Conservation (phyloP, 768 basidiomycete genomes). For the Rhizopogon rudus region DNA sequence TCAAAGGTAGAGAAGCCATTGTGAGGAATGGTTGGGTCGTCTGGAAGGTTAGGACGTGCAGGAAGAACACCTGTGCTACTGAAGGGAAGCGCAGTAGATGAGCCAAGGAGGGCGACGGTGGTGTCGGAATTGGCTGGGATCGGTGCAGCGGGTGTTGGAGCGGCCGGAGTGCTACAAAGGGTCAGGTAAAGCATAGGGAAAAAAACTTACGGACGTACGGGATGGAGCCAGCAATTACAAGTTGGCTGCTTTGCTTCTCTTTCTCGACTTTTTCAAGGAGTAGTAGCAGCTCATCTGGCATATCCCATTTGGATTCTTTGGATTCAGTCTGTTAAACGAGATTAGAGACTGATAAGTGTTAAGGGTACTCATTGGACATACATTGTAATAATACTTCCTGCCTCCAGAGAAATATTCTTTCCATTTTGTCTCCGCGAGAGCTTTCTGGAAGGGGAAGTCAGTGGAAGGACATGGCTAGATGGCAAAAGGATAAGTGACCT, state of each 20-base stretch:
- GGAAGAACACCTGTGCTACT: slow-evolving; percentile 58
- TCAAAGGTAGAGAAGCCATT: slow-evolving; percentile 84
- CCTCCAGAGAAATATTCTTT: slow-evolving; percentile 95
- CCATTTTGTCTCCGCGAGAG: slow-evolving; percentile 89
- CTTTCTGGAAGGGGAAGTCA: slow-evolving; percentile 46
- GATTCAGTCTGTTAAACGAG: slow-evolving; percentile 55
- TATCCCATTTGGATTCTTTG: slow-evolving; percentile 97
- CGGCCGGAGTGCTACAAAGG: slow-evolving; percentile 26
- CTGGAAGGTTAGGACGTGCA: slow-evolving; percentile 73
- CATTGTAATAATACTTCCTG: slow-evolving; percentile 88
- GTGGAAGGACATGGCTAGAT: slow-evolving; percentile 1
- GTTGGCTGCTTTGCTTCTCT: slow-evolving; percentile 43
- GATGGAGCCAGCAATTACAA: slow-evolving; percentile 27
- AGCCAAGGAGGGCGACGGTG: slow-evolving; percentile 41
- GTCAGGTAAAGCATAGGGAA: not conserved
- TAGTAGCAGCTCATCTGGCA: slow-evolving; percentile 89
- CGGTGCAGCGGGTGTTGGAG: slow-evolving; percentile 48
- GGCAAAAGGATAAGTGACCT: slow-evolving; percentile 43
- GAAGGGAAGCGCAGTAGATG: slow-evolving; percentile 57
- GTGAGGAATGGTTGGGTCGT: slow-evolving; percentile 85
- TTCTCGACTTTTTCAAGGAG: slow-evolving; percentile 83
- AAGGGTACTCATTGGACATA: slow-evolving; percentile 26
- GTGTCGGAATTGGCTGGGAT: slow-evolving; percentile 35
- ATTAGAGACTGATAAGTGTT: not conserved
- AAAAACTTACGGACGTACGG: slow-evolving; percentile 11